phyloP scores from a whole-genome alignment of 306 rosid genomes.

The Dalbergia oliveri region DNA sequence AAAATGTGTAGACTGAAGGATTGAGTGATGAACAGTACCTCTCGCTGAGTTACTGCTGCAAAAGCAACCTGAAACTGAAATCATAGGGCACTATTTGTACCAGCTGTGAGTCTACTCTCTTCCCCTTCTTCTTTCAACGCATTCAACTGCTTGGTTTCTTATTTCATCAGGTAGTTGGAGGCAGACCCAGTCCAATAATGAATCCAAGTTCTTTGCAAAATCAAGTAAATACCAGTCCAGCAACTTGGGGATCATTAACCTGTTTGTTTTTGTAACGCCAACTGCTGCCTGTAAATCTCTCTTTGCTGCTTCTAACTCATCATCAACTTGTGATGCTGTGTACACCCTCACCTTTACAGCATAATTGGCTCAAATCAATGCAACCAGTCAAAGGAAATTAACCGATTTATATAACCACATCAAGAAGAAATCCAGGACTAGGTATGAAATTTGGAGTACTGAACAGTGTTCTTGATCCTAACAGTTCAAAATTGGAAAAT shows the following conservation, averaged over 20 bases:
- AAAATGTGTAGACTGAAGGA: background rate
- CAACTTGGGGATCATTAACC: slow-evolving; percentile 78
- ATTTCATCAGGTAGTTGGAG: slow-evolving; percentile 75
- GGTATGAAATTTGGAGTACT: too few species aligned
- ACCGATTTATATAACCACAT: slow-evolving; percentile 10
- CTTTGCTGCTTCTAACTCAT: slow-evolving; percentile 88
- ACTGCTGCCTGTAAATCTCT: slow-evolving; percentile 88
- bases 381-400: background rate
- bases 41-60: slow-evolving; percentile 54
- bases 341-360: slow-evolving; percentile 85
- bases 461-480: background rate
- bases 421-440: background rate
- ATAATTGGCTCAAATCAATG: slow-evolving; percentile 16
- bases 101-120: slow-evolving; percentile 61
- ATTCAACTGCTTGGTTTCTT: slow-evolving; percentile 72
- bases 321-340: slow-evolving; percentile 77
- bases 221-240: slow-evolving; percentile 94
- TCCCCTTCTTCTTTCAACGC: slow-evolving; percentile 73
- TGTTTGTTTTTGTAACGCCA: slow-evolving; percentile 73
- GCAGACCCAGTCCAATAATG: slow-evolving; percentile 90
- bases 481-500: background rate
- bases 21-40: background rate
- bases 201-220: slow-evolving; percentile 90
- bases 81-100: slow-evolving; percentile 86
- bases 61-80: slow-evolving; percentile 87